Conservation (phyloP, 345 rosid species). For the Erysimum cheiranthoides region DNA sequence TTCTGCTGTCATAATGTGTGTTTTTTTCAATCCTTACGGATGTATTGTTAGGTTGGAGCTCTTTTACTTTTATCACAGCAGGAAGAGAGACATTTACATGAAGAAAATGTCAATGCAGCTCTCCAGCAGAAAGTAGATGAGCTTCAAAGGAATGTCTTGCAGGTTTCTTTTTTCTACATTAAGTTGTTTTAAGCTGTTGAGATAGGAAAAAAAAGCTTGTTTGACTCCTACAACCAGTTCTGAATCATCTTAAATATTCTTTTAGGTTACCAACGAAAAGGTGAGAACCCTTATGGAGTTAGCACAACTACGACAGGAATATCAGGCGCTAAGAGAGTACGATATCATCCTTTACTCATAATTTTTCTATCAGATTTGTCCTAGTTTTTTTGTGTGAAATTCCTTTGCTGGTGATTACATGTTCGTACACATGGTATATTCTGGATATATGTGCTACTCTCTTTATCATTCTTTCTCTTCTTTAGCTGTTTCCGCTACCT, state of each 20-base stretch:
- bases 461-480: neutral
- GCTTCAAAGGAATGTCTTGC: constrained; percentile 88
- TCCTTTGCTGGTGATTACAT: constrained; percentile 9
- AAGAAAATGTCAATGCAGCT: constrained; percentile 80
- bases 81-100: constrained; percentile 93
- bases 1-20: constrained; percentile 12
- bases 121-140: constrained; percentile 88
- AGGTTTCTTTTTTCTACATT: constrained; percentile 50
- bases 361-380: neutral
- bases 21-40: constrained; percentile 22
- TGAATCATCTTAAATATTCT: constrained; percentile 25
- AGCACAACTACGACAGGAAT: constrained; percentile 79
- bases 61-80: constrained; percentile 90
- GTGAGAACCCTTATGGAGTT: constrained; percentile 93
- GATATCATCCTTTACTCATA: constrained; percentile 12
- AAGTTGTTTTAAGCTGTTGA: constrained; percentile 25
- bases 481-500: constrained; percentile 8
- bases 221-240: neutral
- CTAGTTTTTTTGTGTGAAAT: constrained; percentile 12
- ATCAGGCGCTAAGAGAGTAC: constrained; percentile 74
- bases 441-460: neutral
- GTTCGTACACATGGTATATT: constrained; percentile 5
- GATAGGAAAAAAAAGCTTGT: neutral
- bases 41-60: constrained; percentile 68
- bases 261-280: constrained; percentile 93